Evolutionary conservation across 2,329 filamentous ascomycete species (phyloP).

Genomic region (Metarhizium anisopliae): DNA sequence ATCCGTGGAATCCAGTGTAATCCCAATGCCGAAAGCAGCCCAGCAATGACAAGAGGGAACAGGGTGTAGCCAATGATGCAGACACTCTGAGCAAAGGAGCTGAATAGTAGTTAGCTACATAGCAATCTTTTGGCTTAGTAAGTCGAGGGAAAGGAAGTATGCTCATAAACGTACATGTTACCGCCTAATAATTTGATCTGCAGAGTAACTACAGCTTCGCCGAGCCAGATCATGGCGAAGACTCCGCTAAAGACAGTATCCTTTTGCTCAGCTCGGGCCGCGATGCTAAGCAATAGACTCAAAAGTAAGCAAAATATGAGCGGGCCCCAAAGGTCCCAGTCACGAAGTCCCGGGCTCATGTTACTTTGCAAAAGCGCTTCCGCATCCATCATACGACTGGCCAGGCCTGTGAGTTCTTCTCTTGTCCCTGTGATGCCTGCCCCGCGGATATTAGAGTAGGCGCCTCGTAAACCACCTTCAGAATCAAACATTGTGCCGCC

Average conservation of each 20-base stretch:
- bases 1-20: slow-evolving; percentile 75
- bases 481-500: slow-evolving; percentile 56
- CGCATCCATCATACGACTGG: slow-evolving; percentile 54
- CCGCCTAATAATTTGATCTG: slow-evolving; percentile 95
- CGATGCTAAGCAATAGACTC: slow-evolving; percentile 78
- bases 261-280: slow-evolving; percentile 70
- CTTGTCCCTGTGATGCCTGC: slow-evolving; percentile 50
- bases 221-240: slow-evolving; percentile 94
- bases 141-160: background rate
- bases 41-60: slow-evolving; percentile 90
- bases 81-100: slow-evolving; percentile 94
- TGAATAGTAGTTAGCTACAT: slow-evolving; percentile 26
- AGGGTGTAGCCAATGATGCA: slow-evolving; percentile 98
- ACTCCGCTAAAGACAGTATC: slow-evolving; percentile 90
- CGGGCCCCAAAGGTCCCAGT: slow-evolving; percentile 98
- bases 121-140: background rate
- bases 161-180: slow-evolving; percentile 67
- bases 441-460: slow-evolving; percentile 52
- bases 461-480: slow-evolving; percentile 45
- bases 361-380: slow-evolving; percentile 53
- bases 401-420: slow-evolving; percentile 53
- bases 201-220: slow-evolving; percentile 90
- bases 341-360: slow-evolving; percentile 83
- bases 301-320: slow-evolving; percentile 88
- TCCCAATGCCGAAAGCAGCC: slow-evolving; percentile 74